Evolutionary conservation across 1,284 basidiomycete species (phyloP).

Genomic region (Gomphus bonarii): DNA sequence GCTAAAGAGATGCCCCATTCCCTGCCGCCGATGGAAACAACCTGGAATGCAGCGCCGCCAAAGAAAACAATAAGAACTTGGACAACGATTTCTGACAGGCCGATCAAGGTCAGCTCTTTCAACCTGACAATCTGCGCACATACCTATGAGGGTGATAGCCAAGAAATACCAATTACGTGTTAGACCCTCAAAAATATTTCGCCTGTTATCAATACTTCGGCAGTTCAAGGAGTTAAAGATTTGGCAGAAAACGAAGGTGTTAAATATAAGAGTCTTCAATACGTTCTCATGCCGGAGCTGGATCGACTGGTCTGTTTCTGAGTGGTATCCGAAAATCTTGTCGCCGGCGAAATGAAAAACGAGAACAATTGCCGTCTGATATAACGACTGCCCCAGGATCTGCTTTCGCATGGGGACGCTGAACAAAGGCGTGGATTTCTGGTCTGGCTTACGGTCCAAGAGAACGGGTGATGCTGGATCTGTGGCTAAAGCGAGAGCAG

Average conservation of each 20-base stretch:
- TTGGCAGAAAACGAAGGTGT: constrained; percentile 93
- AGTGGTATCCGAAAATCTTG: constrained; percentile 55
- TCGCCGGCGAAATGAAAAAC: constrained; percentile 84
- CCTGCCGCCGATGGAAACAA: constrained; percentile 65
- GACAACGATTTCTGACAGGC: constrained; percentile 62
- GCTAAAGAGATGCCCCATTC: constrained; percentile 94
- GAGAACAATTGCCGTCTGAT: constrained; percentile 79
- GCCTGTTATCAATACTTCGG: constrained; percentile 71
- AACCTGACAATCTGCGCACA: constrained; percentile 14
- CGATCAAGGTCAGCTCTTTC: constrained; percentile 11
- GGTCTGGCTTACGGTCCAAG: constrained; percentile 86
- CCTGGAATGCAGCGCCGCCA: constrained; percentile 87
- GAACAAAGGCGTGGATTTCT: constrained; percentile 82
- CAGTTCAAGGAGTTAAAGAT: constrained; percentile 94
- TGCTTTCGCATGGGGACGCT: constrained; percentile 91
- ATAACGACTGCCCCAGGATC: constrained; percentile 83
- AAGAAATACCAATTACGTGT: constrained; percentile 80
- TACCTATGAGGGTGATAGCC: constrained; percentile 77
- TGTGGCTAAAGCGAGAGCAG: constrained; percentile 92
- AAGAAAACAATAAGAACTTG: constrained; percentile 89
- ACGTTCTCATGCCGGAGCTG: constrained; percentile 36
- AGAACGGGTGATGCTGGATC: constrained; percentile 81
- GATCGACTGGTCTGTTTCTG: constrained; percentile 22
- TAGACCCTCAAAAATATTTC: constrained; percentile 89
- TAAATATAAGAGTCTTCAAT: constrained; percentile 88